Evolutionary conservation across 176 grass and related monocot genomes (phyloP), one percentile per base, ranked within the genome.

Genomic region (Oryza officinalis): DNA sequence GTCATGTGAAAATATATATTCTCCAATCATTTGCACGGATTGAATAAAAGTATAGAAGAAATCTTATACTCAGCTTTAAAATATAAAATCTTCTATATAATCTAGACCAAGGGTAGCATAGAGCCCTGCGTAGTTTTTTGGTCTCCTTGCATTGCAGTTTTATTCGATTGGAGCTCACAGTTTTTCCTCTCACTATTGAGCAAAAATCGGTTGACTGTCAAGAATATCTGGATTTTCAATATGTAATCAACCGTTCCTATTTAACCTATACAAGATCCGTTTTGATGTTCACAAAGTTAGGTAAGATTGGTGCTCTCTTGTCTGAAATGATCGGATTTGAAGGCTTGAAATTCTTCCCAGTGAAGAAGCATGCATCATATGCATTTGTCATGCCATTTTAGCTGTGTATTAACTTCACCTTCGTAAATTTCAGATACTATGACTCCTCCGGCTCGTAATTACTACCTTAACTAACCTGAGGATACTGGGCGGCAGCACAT

Each of bases 361-460:
- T 47, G 70, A 70, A 59, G 18, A 28, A 77, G 2, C 0, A 10
- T 37, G 28, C 10, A 9, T 57, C 57, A 57, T 30, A 43, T 43
- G 25, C 18, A 11, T 72, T 78, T 3, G 2, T 71, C 66, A 26
- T 78, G 68, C 25, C 26, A 87, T 60, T 26, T 28, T 25, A 76
- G 54, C 32, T 72, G 14, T 77, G 37, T 33, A 79, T 28, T 67
- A 26, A 40, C 17, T 47, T 22, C n/a, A 11, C 40, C 64, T 50
- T 25, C 30, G n/a, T 71, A 27, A 65, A 85, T 85, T 85, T 85
- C 78, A 89, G 88, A 77, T 65, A 81, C 40, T 5, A 35, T 26
- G 61, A 63, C 63, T 76, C 64, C 50, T 72, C 41, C 0, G 72
- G 50, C 83, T 47, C 81, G 65, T 85, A 86, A 72, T 30, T 68